Conservation (phyloP, 352 stramenopile species). For the Globisporangium splendens region DNA sequence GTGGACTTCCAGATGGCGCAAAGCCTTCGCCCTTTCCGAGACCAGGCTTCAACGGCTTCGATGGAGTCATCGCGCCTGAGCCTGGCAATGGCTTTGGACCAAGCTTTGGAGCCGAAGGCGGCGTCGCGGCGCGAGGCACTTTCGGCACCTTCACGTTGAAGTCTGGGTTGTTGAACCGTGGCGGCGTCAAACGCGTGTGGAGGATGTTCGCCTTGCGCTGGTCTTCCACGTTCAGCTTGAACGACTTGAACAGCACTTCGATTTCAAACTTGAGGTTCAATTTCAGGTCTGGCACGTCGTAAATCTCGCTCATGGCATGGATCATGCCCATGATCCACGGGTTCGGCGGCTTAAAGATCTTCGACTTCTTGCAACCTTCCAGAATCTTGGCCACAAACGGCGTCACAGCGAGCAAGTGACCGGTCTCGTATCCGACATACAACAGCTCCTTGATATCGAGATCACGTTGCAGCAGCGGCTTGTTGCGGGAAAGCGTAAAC, state of each 20-base stretch:
- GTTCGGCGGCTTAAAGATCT: constrained; percentile 98
- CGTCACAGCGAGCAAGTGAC: constrained; percentile 97
- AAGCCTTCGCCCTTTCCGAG: constrained; percentile 44
- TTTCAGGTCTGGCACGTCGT: constrained; percentile 99
- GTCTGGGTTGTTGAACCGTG: constrained; percentile 96
- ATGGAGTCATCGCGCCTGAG: constrained; percentile 38
- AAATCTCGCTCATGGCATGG: constrained; percentile 96
- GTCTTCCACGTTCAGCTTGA: constrained; percentile 97
- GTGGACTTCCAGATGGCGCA: constrained; percentile 50
- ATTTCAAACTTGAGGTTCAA: constrained; percentile 99
- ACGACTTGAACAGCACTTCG: constrained; percentile 98
- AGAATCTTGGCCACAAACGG: constrained; percentile 99
- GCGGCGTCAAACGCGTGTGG: constrained; percentile 84
- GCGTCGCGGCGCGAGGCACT: constrained; percentile 48
- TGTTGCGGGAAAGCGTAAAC: constrained; percentile 97
- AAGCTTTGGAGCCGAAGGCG: constrained; percentile 40
- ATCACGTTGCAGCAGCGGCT: constrained; percentile 96
- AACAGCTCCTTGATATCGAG: constrained; percentile 98
- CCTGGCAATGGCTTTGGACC: constrained; percentile 19
- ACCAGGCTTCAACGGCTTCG: constrained; percentile 46
- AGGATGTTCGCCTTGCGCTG: constrained; percentile 92
- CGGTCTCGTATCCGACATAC: constrained; percentile 94
- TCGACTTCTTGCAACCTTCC: constrained; percentile 96
- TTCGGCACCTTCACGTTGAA: constrained; percentile 96
- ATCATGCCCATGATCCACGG: constrained; percentile 99